phyloP scores from a whole-genome alignment of 2,329 filamentous ascomycete genomes.

The Tolypocladium pustulatum region DNA sequence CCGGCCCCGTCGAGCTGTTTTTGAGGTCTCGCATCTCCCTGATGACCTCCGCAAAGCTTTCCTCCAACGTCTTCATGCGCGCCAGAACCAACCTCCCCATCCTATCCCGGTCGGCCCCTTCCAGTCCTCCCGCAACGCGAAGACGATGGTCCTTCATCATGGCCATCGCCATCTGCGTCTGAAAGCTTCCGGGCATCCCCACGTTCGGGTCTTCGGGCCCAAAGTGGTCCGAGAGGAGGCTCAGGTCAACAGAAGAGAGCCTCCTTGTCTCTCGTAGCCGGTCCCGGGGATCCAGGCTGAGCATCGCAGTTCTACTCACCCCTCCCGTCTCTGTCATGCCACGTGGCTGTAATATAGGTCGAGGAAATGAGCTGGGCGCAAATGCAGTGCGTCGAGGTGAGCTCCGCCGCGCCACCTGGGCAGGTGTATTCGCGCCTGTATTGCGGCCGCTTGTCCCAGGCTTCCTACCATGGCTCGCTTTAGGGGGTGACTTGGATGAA shows the following conservation, averaged over 20 bases:
- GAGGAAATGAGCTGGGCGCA: conserved; percentile 38
- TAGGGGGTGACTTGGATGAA: conserved; percentile 32
- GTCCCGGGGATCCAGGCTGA: conserved; percentile 36
- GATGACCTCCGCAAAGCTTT: conserved; percentile 80
- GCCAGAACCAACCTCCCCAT: conserved; percentile 76
- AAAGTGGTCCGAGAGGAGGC: conserved; percentile 60
- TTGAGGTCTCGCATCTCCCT: conserved; percentile 63
- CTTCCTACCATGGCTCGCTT: conserved; percentile 17
- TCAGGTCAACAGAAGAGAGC: conserved; percentile 58
- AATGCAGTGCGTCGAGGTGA: conserved; percentile 37
- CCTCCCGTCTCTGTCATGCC: conserved; percentile 23
- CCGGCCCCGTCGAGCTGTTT: conserved; percentile 32
- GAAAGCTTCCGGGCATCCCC: conserved; percentile 64
- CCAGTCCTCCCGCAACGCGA: conserved; percentile 28
- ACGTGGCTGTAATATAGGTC: conserved; percentile 42
- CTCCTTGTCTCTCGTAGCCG: conserved; percentile 28
- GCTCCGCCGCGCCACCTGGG: conserved; percentile 22
- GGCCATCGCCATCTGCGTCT: conserved; percentile 69
- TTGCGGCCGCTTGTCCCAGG: conserved; percentile 26
- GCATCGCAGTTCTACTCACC: conserved; percentile 33
- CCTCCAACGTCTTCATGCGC: conserved; percentile 86
- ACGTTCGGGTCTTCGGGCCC: conserved; percentile 51
- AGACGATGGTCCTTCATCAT: conserved; percentile 47
- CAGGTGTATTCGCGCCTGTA: conserved; percentile 19
- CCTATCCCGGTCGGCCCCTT: conserved; percentile 45